These are phyloP conservation scores for Colletotrichum eremochloae DNA, from an alignment of 2,329 filamentous ascomycete species.

Conservation along the genomic window DNA sequence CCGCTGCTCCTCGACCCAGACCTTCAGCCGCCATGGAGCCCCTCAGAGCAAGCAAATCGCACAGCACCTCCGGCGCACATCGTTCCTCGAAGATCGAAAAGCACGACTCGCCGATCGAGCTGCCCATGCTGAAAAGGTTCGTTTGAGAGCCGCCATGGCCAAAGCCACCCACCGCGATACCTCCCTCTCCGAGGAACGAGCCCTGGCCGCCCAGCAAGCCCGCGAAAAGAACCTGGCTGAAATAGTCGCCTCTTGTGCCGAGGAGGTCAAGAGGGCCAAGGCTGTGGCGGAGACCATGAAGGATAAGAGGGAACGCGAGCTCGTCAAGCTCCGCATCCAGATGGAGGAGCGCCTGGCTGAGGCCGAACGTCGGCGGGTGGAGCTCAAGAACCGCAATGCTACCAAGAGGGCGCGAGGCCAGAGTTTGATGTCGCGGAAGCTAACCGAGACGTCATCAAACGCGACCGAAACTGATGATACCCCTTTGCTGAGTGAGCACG, in stretches of 20 bases:
- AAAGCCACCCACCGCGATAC: constrained; percentile 77
- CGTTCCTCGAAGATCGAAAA: constrained; percentile 84
- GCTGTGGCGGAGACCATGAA: constrained; percentile 86
- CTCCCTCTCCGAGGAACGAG: constrained; percentile 79
- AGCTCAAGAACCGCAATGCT: constrained; percentile 69
- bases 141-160: constrained; percentile 79
- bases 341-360: constrained; percentile 87
- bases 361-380: constrained; percentile 78
- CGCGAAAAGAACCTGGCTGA: constrained; percentile 85
- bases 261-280: constrained; percentile 86
- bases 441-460: constrained; percentile 62
- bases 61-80: constrained; percentile 83
- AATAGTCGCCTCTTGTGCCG: constrained; percentile 84
- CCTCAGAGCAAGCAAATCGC: constrained; percentile 83
- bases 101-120: constrained; percentile 84
- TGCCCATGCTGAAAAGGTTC: constrained; percentile 86
- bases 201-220: constrained; percentile 81
- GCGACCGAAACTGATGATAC: constrained; percentile 60
- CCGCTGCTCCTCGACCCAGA: constrained; percentile 72
- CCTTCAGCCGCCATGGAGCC: constrained; percentile 64
- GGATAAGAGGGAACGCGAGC: constrained; percentile 81
- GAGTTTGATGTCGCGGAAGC: constrained; percentile 65
- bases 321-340: constrained; percentile 76
- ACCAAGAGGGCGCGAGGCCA: constrained; percentile 66
- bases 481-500: constrained; percentile 66